Evolutionary conservation across 768 basidiomycete genomes (phyloP).

Genomic region (Myochromella boudieri): DNA sequence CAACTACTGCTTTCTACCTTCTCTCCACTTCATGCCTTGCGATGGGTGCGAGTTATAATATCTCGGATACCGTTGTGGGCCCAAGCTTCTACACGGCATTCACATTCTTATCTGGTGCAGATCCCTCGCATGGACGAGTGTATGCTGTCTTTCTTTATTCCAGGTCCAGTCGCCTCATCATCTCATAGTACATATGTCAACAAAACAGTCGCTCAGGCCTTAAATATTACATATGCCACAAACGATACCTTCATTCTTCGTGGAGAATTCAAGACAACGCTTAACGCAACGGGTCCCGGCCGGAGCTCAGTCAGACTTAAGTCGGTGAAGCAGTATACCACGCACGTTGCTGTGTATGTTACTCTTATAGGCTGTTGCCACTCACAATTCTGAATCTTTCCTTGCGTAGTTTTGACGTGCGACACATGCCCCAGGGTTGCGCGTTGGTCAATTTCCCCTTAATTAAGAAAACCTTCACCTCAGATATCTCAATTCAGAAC

Average conservation of each 20-base stretch:
- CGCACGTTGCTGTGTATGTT: constrained; percentile 54
- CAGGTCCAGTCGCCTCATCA: neutral
- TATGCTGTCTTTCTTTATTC: constrained; percentile 30
- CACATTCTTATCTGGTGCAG: constrained; percentile 45
- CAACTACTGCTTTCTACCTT: neutral
- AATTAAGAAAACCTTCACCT: neutral
- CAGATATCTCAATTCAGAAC: constrained; percentile 17
- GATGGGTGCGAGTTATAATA: constrained; percentile 36
- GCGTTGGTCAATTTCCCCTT: constrained; percentile 29
- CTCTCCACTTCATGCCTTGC: constrained; percentile 2
- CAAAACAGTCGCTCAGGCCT: constrained; percentile 35
- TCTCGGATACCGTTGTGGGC: constrained; percentile 43
- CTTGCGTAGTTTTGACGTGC: constrained; percentile 31
- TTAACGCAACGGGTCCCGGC: constrained; percentile 48
- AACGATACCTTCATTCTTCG: constrained; percentile 52
- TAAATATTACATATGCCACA: constrained; percentile 54
- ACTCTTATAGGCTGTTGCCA: too few relatives aligned
- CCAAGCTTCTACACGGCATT: constrained; percentile 48
- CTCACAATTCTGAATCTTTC: neutral
- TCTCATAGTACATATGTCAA: constrained; percentile 39
- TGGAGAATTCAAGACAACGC: constrained; percentile 44
- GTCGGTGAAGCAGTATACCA: constrained; percentile 49
- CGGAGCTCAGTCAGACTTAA: constrained; percentile 54
- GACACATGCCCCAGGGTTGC: constrained; percentile 58
- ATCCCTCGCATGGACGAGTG: constrained; percentile 67